Conservation (phyloP, 2,329 filamentous ascomycete genomes). For the Coleophoma eucalyptorum region DNA sequence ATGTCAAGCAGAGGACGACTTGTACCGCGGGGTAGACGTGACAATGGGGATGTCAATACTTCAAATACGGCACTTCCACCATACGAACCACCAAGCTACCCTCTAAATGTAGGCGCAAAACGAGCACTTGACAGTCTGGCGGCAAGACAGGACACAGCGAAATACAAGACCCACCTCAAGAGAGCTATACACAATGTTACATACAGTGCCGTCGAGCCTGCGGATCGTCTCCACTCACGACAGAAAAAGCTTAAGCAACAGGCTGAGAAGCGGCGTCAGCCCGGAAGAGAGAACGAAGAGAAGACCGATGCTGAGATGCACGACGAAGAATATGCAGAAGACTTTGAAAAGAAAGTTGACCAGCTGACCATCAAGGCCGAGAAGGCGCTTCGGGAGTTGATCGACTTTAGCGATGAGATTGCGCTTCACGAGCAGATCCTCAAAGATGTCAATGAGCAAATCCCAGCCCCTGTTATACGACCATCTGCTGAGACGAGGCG, state of each 20-base stretch:
- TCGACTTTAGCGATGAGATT: conserved; percentile 50
- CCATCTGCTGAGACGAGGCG: conserved; percentile 29
- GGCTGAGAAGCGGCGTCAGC: conserved; percentile 23
- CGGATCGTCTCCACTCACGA: conserved; percentile 42
- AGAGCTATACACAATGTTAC: conserved; percentile 42
- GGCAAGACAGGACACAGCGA: conserved; percentile 33
- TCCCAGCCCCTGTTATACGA: conserved; percentile 9
- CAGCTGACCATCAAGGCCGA: conserved; percentile 52
- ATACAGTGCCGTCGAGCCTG: conserved; percentile 46
- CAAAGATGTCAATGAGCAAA: conserved; percentile 26
- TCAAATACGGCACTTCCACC: conserved; percentile 31
- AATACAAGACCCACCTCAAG: conserved; percentile 43
- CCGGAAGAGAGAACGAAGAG: conserved; percentile 28
- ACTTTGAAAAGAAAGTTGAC: conserved; percentile 40
- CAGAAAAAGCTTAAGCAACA: conserved; percentile 16
- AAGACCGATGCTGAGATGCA: conserved; percentile 27
- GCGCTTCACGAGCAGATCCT: conserved; percentile 21
- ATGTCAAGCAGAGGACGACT: background rate
- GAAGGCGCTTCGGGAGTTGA: conserved; percentile 48
- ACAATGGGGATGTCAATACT: too few relatives aligned
- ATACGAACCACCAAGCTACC: conserved; percentile 49
- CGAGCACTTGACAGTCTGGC: conserved; percentile 40
- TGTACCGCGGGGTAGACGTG: background rate
- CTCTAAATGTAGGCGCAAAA: conserved; percentile 43
- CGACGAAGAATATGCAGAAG: conserved; percentile 33